Conservation (phyloP, 2,329 filamentous ascomycete species). For the Diaporthe destruens region DNA sequence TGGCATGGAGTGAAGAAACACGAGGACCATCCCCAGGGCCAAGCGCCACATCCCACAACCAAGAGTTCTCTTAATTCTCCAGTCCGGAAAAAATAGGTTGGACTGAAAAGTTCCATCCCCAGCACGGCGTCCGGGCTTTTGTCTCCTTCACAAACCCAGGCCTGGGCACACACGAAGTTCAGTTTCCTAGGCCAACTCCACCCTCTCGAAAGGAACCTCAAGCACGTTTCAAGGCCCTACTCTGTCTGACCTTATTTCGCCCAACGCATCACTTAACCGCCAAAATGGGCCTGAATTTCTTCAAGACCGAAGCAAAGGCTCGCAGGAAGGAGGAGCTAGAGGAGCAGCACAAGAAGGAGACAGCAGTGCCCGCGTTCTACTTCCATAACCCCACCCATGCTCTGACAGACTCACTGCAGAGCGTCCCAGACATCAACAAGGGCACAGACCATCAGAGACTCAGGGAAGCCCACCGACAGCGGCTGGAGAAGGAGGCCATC, state of each 20-base stretch:
- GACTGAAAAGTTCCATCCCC: not conserved
- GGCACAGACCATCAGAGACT: constrained; percentile 1
- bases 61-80: not conserved
- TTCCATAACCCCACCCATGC: not conserved
- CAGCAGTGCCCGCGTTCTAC: not conserved
- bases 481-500: not conserved
- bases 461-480: not conserved
- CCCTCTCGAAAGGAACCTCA: not conserved
- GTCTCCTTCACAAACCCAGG: not conserved
- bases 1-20: not conserved
- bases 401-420: not conserved
- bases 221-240: not conserved
- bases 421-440: not conserved
- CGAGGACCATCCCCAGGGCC: too few species aligned
- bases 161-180: not conserved
- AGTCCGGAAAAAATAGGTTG: not conserved
- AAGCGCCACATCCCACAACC: not conserved
- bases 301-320: constrained; percentile 13
- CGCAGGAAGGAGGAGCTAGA: constrained; percentile 10
- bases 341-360: constrained; percentile 9
- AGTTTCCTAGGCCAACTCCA: not conserved
- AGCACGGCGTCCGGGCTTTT: not conserved
- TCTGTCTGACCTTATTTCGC: too few species aligned
- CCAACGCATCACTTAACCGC: not conserved
- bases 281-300: constrained; percentile 8